Base-by-base conservation (phyloP, 2,329 filamentous ascomycete genomes). In the Diaporthe velutina region DNA sequence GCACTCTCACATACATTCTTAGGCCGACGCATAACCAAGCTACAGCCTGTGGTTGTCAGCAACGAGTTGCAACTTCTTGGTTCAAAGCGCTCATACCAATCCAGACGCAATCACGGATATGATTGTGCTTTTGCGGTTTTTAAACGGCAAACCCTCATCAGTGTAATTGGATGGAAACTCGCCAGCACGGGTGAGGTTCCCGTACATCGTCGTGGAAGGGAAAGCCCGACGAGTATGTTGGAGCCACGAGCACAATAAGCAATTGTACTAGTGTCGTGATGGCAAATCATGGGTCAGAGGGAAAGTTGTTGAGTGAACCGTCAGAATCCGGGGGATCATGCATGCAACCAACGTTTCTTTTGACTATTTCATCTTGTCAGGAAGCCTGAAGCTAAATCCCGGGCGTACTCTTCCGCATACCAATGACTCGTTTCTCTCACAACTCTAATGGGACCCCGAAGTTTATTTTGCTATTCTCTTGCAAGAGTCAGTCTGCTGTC, bases 81-180 rank as follows among this genome's bases (percentile, higher is more conserved):
- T 38, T 15, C 19, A 58, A 4, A 38, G 22, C 2, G 22, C 57
- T 25, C 57, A 38, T 40, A 60, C 57, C 35, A 60, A 15, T 0
- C 35, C 57, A 60, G 57, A 60, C 3, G 13, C 33, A 10, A 60
- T 60, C 57, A 60, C 57, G 9, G 57, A 35, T 40, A 38, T 38
- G 57, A 60, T 60, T 9, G 57, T 60, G 33, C 57, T 38, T 40
- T 60, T 60, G 9, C 57, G 57, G 35, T 60, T 60, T 13, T 40
- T 5, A 13, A 38, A 19, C 7, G 57, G 57, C 5, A 60, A 28
- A 60, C 57, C 57, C 5, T 25, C 33, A 60, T 60, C 57, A 17
- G 35, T n/a, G 33, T 40, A 60, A 25, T 40, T 60, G n/a, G 57
- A 60, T 5, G 57, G 57, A 25, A 60, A 60, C 17, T 60, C 57